These are phyloP conservation scores for Polygonum maritimum DNA, from an alignment of 148 eudicot genomes.

Conservation along the genomic window DNA sequence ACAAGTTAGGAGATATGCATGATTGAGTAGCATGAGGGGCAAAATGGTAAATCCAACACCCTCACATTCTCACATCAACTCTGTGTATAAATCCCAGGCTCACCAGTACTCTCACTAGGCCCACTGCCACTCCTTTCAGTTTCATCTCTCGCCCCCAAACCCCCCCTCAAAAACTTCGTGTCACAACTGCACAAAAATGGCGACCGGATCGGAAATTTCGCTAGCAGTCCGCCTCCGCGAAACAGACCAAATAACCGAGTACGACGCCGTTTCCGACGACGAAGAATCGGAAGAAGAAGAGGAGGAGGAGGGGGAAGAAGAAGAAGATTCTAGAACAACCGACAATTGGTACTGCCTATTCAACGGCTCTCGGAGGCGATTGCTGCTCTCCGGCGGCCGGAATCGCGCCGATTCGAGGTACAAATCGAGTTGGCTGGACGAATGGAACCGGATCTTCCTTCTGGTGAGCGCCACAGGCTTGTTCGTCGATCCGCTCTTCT, in stretches of 20 bases:
- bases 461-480: conserved; percentile 64
- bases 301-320: not conserved
- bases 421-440: conserved; percentile 41
- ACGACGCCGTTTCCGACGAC: conserved; percentile 7
- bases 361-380: not conserved
- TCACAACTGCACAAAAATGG: not conserved
- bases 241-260: not conserved
- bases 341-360: not conserved
- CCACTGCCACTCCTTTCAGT: conserved; percentile 4
- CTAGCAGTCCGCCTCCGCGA: not conserved
- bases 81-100: not conserved
- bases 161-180: not conserved
- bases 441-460: conserved; percentile 79
- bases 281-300: not conserved
- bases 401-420: not conserved
- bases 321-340: not conserved
- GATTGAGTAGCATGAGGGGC: not conserved
- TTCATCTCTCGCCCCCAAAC: not conserved
- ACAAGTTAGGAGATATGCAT: not conserved
- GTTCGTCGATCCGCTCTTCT: conserved; percentile 83
- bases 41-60: not conserved
- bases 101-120: not conserved
- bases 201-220: conserved; percentile 1
- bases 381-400: not conserved
- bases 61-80: not conserved